Percentiles rank a stretch among this genome's conserved stretches.
phyloP scores from a whole-genome alignment of 2,329 filamentous ascomycete genomes.

The Capronia epimyces region DNA sequence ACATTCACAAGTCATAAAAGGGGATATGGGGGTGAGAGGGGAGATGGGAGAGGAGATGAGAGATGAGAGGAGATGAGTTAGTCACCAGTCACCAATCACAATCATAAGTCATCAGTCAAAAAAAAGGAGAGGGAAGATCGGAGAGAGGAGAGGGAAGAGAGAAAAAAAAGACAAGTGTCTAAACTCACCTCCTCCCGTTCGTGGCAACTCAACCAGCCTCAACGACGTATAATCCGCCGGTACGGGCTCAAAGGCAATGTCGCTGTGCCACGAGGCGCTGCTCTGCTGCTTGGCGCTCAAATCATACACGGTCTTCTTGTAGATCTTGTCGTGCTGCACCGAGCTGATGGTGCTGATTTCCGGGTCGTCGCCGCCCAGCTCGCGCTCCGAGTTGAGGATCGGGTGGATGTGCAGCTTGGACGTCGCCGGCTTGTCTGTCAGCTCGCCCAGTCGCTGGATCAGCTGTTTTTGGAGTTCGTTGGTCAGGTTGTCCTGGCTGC shows the following conservation, averaged over 20 bases:
- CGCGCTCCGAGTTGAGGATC: slow-evolving; percentile 50
- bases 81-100: too few species aligned
- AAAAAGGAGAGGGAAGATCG: background rate
- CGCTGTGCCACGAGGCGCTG: slow-evolving; percentile 50
- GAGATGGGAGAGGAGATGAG: too few species aligned
- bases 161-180: background rate
- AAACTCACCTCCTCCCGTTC: slow-evolving; percentile 40
- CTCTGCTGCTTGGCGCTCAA: slow-evolving; percentile 26
- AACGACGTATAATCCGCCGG: slow-evolving; percentile 60
- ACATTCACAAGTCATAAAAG: too few species aligned
- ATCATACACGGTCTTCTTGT: slow-evolving; percentile 37
- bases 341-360: slow-evolving; percentile 62
- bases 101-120: too few species aligned
- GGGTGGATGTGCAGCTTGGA: slow-evolving; percentile 59
- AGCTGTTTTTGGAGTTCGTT: slow-evolving; percentile 63
- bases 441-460: slow-evolving; percentile 54
- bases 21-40: background rate
- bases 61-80: too few species aligned
- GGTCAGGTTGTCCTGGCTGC: slow-evolving; percentile 56
- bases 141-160: background rate
- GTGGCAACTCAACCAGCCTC: slow-evolving; percentile 53
- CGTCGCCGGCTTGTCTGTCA: slow-evolving; percentile 53
- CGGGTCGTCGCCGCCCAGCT: slow-evolving; percentile 51
- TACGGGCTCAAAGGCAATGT: slow-evolving; percentile 61
- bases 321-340: slow-evolving; percentile 48